phyloP scores from a whole-genome alignment of 1,284 basidiomycete genomes.

The Ceratobasidium sp. region DNA sequence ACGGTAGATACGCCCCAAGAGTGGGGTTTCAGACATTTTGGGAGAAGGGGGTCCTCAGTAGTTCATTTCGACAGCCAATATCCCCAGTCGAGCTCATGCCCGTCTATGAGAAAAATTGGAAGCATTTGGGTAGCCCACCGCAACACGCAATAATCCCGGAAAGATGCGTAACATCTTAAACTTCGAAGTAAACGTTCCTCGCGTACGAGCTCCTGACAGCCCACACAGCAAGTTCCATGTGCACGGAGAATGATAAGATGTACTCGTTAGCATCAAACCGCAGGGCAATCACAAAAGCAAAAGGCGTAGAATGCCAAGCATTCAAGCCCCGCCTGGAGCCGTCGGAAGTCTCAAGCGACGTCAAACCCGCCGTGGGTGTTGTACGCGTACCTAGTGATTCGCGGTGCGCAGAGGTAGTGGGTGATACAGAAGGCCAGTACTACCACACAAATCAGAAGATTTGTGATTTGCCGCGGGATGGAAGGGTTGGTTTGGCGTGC shows the following conservation, averaged over 20 bases:
- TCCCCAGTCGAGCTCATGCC: too few species aligned
- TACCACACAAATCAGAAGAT: too few species aligned
- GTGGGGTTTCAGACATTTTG: too few species aligned
- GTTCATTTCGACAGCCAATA: too few species aligned
- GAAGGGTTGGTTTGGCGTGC: not conserved
- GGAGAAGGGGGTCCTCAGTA: too few species aligned
- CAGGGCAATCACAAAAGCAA: not conserved
- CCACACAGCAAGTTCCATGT: conserved; percentile 7
- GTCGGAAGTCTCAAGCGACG: conserved; percentile 35
- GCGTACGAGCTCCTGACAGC: too few species aligned
- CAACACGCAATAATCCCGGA: not conserved
- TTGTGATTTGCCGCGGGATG: too few species aligned
- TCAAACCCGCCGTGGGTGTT: conserved; percentile 4
- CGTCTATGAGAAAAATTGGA: conserved; percentile 1
- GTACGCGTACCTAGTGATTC: conserved; percentile 23
- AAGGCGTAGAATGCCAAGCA: not conserved
- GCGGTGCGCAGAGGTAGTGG: not conserved
- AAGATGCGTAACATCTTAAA: too few species aligned
- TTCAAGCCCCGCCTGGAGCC: not conserved
- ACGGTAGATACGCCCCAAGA: too few species aligned
- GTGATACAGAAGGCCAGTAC: not conserved
- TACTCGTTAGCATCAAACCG: not conserved
- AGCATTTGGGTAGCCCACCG: not conserved
- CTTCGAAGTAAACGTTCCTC: too few species aligned
- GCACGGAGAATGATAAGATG: not conserved